Percentiles rank a stretch among this genome's conserved stretches.
Evolutionary conservation across 768 basidiomycete genomes (phyloP).

Genomic region (Auricularia cornea): DNA sequence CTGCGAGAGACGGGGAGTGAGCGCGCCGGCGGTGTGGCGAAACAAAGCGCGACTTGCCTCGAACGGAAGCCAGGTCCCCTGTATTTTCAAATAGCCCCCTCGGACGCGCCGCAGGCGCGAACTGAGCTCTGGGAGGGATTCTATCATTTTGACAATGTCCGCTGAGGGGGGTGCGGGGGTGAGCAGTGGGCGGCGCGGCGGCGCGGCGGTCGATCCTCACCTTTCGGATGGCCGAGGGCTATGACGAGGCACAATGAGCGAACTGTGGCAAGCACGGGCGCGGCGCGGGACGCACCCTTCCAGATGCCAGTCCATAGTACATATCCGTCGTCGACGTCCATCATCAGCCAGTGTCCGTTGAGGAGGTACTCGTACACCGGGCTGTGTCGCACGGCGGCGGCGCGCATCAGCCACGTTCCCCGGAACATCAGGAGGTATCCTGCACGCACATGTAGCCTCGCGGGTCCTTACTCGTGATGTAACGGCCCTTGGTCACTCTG

Average conservation of each 20-base stretch:
- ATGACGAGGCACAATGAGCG: constrained; percentile 6
- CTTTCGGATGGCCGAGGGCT: constrained; percentile 88
- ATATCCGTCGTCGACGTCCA: constrained; percentile 90
- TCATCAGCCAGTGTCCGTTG: constrained; percentile 91
- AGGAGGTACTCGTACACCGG: constrained; percentile 87
- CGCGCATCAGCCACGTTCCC: constrained; percentile 5
- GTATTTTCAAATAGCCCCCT: constrained; percentile 85
- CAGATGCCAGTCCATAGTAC: constrained; percentile 91
- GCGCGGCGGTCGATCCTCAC: constrained; percentile 27
- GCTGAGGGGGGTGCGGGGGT: constrained; percentile 34
- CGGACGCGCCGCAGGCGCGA: constrained; percentile 74
- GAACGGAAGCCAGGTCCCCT: constrained; percentile 92
- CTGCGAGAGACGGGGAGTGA: constrained; percentile 27
- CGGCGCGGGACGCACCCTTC: constrained; percentile 57
- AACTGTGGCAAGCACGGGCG: constrained; percentile 10
- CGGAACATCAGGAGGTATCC: not conserved
- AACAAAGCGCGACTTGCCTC: constrained; percentile 42
- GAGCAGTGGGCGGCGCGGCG: constrained; percentile 6
- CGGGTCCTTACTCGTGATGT: constrained; percentile 85
- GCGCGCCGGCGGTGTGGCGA: constrained; percentile 5
- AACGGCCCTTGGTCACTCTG: constrained; percentile 28
- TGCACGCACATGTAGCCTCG: constrained; percentile 73
- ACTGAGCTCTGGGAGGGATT: constrained; percentile 82
- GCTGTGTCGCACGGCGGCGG: constrained; percentile 23
- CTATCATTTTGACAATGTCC: constrained; percentile 89